Conservation (phyloP, 2,329 filamentous ascomycete species). For the Penicillium thymicola region DNA sequence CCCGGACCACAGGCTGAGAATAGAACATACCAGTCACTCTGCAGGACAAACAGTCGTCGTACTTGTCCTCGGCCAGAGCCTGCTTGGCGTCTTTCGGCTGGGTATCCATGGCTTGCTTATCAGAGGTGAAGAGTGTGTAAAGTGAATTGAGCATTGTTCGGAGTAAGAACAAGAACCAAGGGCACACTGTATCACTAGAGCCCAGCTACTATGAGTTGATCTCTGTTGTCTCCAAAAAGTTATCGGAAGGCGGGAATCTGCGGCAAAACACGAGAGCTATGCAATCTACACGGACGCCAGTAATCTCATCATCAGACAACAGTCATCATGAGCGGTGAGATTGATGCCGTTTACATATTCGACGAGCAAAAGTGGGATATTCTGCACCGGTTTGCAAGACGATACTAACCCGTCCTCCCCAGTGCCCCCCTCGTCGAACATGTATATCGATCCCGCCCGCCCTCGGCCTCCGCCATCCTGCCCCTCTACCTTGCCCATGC, state of each 20-base stretch:
- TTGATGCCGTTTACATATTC: conserved; percentile 95
- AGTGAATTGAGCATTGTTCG: not conserved
- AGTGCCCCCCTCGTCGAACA: conserved; percentile 86
- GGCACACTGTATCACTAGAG: not conserved
- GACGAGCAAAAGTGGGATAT: conserved; percentile 81
- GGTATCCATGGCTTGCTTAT: conserved; percentile 52
- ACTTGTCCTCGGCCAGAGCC: conserved; percentile 44
- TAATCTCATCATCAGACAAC: conserved; percentile 20
- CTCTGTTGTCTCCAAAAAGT: conserved; percentile 9
- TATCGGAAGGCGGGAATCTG: conserved; percentile 27
- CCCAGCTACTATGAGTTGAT: not conserved
- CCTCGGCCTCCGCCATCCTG: conserved; percentile 71
- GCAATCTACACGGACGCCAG: conserved; percentile 14
- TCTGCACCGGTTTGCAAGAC: not conserved
- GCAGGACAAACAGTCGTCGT: conserved; percentile 67
- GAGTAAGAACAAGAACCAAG: not conserved
- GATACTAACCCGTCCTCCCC: conserved; percentile 16
- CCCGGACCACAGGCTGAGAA: not conserved
- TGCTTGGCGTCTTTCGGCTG: conserved; percentile 60
- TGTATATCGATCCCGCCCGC: conserved; percentile 77
- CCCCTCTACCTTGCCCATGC: conserved; percentile 84
- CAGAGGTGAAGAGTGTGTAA: conserved; percentile 40
- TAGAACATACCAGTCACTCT: conserved; percentile 60
- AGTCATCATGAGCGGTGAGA: conserved; percentile 71
- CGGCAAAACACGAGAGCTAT: conserved; percentile 34